These are phyloP conservation scores for Thalassiosira gravida DNA, from an alignment of 352 stramenopile species.

Conservation along the genomic window DNA sequence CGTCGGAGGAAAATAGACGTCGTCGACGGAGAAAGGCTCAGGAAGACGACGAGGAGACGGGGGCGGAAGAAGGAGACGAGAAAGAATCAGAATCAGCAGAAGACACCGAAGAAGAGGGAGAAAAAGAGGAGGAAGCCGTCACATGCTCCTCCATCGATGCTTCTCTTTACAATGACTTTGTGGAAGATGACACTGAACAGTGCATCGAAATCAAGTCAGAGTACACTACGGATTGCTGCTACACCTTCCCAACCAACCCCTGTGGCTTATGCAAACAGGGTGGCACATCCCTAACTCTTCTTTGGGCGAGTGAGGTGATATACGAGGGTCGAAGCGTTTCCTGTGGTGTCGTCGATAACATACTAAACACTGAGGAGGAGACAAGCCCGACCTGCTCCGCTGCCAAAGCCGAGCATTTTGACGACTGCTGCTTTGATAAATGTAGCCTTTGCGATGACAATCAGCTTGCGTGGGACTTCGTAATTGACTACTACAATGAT, in stretches of 20 bases:
- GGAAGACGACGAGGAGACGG: neutral
- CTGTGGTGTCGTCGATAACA: constrained; percentile 56
- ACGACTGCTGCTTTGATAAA: constrained; percentile 64
- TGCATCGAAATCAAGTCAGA: constrained; percentile 50
- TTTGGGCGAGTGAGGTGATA: constrained; percentile 46
- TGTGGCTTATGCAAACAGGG: constrained; percentile 55
- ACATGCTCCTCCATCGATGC: constrained; percentile 64
- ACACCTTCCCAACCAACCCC: constrained; percentile 49
- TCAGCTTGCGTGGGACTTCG: constrained; percentile 57
- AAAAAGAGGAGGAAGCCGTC: constrained; percentile 14
- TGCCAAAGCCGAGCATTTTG: constrained; percentile 37
- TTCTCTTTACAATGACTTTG: constrained; percentile 55
- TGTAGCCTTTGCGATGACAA: constrained; percentile 54
- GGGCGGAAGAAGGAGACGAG: constrained; percentile 13
- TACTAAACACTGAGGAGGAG: constrained; percentile 57
- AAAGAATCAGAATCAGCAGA: neutral
- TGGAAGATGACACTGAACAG: constrained; percentile 54
- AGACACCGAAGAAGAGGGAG: constrained; percentile 9
- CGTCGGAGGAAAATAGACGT: neutral
- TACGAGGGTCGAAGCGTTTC: constrained; percentile 49
- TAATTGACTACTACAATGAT: constrained; percentile 51
- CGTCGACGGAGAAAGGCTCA: too few relatives aligned
- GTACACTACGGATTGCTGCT: constrained; percentile 59
- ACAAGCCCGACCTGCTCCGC: constrained; percentile 34
- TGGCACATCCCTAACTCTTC: constrained; percentile 31